These are phyloP conservation scores for Candida patagonica DNA, from an alignment of 805 yeast species.

Conservation along the genomic window DNA sequence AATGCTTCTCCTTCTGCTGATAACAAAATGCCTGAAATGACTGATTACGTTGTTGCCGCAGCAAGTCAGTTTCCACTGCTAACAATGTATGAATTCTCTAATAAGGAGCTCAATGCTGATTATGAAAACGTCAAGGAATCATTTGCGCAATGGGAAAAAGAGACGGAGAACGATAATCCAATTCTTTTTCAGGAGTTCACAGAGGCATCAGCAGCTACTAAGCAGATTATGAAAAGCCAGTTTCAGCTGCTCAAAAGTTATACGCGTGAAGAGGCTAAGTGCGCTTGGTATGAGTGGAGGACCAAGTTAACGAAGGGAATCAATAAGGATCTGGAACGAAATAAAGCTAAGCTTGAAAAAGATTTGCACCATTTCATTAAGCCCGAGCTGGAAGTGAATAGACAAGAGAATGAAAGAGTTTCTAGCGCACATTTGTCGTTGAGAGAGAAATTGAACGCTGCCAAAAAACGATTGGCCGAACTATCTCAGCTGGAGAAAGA, in stretches of 20 bases:
- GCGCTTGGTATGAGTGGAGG: slow-evolving; percentile 59
- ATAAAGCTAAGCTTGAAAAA: slow-evolving; percentile 10
- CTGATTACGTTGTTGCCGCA: slow-evolving; percentile 33
- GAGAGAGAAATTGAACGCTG: background rate
- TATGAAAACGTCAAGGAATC: slow-evolving; percentile 40
- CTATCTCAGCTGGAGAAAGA: background rate
- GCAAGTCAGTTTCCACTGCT: slow-evolving; percentile 33
- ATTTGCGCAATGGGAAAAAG: slow-evolving; percentile 40
- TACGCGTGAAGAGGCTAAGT: slow-evolving; percentile 44
- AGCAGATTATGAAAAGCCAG: slow-evolving; percentile 37
- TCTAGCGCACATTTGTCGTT: no score
- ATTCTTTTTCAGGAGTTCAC: slow-evolving; percentile 41
- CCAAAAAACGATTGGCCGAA: background rate
- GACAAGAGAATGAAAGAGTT: background rate
- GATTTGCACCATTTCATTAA: background rate
- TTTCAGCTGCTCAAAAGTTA: slow-evolving; percentile 41
- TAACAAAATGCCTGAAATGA: slow-evolving; percentile 15
- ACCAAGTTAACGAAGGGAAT: slow-evolving; percentile 41
- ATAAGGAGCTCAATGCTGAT: slow-evolving; percentile 43
- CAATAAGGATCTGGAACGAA: slow-evolving; percentile 22
- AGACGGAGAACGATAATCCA: slow-evolving; percentile 39
- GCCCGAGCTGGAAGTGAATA: background rate
- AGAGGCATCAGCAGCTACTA: slow-evolving; percentile 31
- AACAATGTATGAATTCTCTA: slow-evolving; percentile 45
- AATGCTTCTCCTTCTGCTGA: background rate